Evolutionary conservation across 768 basidiomycete species (phyloP).

Genomic region (Mycena metata): DNA sequence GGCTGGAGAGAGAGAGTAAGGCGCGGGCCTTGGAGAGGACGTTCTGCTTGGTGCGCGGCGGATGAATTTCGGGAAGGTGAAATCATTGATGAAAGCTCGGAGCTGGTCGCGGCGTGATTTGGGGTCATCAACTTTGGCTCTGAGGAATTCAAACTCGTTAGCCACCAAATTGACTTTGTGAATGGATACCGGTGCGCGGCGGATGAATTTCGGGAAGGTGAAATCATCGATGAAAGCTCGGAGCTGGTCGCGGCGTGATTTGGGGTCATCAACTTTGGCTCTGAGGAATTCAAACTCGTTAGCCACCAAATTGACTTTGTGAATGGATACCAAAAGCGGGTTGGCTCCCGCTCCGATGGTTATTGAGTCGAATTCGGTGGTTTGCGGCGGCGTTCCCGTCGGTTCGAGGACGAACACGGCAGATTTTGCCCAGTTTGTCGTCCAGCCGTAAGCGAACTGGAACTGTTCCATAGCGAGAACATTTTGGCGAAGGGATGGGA

Average conservation of each 20-base stretch:
- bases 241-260: too few relatives aligned
- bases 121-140: neutral
- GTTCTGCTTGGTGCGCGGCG: too few relatives aligned
- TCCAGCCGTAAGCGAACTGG: conserved; percentile 21
- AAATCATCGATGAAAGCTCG: conserved; percentile 15
- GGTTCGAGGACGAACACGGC: neutral
- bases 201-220: conserved; percentile 3
- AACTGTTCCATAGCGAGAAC: conserved; percentile 24
- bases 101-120: too few relatives aligned
- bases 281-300: conserved; percentile 5
- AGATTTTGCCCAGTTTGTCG: neutral
- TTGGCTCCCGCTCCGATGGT: neutral
- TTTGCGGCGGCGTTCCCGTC: neutral
- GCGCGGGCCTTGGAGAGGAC: too few relatives aligned
- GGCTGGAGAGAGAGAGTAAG: conserved; percentile 24
- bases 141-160: too few relatives aligned
- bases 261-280: conserved; percentile 16
- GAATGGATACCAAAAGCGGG: neutral
- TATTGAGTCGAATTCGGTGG: too few relatives aligned
- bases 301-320: neutral
- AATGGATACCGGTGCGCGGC: conserved; percentile 7
- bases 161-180: too few relatives aligned
- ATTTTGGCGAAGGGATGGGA: too few relatives aligned
- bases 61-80: too few relatives aligned
- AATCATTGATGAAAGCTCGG: too few relatives aligned